A percentile compares a stretch with the other conserved stretches of the same genome.
Evolutionary conservation across 2,329 filamentous ascomycete genomes (phyloP).

Genomic region (Talaromyces sp.): DNA sequence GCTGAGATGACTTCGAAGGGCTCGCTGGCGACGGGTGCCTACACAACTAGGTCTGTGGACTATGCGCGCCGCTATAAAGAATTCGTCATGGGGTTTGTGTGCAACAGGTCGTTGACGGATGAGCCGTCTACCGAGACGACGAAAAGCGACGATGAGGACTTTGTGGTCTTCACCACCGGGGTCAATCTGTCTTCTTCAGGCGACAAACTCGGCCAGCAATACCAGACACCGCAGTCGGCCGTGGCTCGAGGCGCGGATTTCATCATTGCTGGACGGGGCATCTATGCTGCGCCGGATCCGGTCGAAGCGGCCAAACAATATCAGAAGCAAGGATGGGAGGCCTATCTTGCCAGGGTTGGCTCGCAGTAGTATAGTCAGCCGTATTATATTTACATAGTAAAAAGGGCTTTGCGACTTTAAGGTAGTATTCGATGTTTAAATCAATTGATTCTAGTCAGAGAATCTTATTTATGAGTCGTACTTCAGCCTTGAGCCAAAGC

Average conservation of each 20-base stretch:
- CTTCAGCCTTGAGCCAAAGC: not conserved
- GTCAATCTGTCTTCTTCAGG: conserved; percentile 43
- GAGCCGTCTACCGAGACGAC: conserved; percentile 22
- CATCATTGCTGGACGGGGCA: conserved; percentile 43
- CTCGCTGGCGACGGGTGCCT: conserved; percentile 39
- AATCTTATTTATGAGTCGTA: no score
- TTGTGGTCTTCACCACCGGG: conserved; percentile 45
- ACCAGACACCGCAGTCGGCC: conserved; percentile 42
- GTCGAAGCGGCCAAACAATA: conserved; percentile 39
- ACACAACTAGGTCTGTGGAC: conserved; percentile 42
- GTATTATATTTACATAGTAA: not conserved
- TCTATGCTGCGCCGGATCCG: conserved; percentile 41
- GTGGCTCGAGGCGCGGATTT: conserved; percentile 43
- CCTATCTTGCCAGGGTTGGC: conserved; percentile 35
- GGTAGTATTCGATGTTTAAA: not conserved
- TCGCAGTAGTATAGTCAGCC: conserved; percentile 1
- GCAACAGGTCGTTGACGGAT: conserved; percentile 35
- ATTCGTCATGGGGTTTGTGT: conserved; percentile 44
- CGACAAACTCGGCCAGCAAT: conserved; percentile 44
- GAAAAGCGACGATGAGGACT: conserved; percentile 35
- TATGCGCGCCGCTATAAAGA: conserved; percentile 39
- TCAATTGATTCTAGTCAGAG: no score
- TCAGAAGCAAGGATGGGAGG: conserved; percentile 41
- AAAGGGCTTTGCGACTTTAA: not conserved
- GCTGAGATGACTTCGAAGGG: conserved; percentile 48